These are phyloP conservation scores for Fomitopsis palustris DNA, from an alignment of 1,284 basidiomycete genomes.

Conservation along the genomic window DNA sequence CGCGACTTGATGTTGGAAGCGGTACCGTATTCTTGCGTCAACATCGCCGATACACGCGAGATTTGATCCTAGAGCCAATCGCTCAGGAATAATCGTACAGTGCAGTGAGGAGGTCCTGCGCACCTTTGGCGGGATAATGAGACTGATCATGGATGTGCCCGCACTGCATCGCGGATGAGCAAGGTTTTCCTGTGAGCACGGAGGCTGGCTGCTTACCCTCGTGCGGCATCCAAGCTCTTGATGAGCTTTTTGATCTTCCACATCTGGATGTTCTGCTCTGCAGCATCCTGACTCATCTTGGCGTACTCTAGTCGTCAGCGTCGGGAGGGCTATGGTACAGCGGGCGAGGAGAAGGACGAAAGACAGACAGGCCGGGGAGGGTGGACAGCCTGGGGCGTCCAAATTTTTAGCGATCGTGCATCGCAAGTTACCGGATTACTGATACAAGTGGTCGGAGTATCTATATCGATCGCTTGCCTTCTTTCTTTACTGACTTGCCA, in stretches of 20 bases:
- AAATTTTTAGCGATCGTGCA: slow-evolving; percentile 7
- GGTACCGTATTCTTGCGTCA: slow-evolving; percentile 97
- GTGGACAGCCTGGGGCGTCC: slow-evolving; percentile 6
- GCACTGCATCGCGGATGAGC: slow-evolving; percentile 50
- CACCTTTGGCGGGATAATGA: slow-evolving; percentile 94
- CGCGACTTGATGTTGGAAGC: slow-evolving; percentile 99
- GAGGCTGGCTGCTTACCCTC: slow-evolving; percentile 59
- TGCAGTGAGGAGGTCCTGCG: slow-evolving; percentile 20
- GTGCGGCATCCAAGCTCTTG: slow-evolving; percentile 88
- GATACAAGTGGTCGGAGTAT: neutral
- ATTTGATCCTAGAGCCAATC: slow-evolving; percentile 80
- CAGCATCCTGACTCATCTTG: slow-evolving; percentile 74
- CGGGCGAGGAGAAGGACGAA: neutral
- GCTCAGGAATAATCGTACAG: slow-evolving; percentile 13
- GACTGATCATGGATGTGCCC: slow-evolving; percentile 98
- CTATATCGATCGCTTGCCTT: neutral
- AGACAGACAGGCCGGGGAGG: neutral
- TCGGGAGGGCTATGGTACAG: slow-evolving; percentile 10
- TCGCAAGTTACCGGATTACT: slow-evolving; percentile 5
- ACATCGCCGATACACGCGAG: slow-evolving; percentile 90
- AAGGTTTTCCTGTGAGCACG: neutral
- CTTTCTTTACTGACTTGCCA: neutral
- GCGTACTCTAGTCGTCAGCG: slow-evolving; percentile 10
- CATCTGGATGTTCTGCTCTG: slow-evolving; percentile 89
- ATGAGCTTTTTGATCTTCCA: slow-evolving; percentile 99